phyloP scores from a whole-genome alignment of 176 grass and related monocot genomes.

The Carex littledalei region DNA sequence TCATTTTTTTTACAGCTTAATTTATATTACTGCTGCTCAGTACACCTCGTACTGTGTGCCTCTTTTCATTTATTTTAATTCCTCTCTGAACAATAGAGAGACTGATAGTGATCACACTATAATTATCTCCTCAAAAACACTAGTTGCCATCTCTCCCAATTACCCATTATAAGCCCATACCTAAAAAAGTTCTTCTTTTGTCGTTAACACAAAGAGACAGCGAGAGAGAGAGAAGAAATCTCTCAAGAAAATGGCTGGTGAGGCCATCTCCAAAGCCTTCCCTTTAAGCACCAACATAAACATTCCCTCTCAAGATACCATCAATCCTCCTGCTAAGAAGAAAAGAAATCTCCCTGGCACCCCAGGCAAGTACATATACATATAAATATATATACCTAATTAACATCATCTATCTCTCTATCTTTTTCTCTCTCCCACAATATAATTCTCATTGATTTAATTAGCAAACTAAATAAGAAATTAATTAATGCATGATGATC shows the following conservation, averaged over 20 bases:
- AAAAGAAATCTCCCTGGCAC: constrained; percentile 96
- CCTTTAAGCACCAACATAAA: constrained; percentile 32
- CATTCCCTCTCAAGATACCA: constrained; percentile 27
- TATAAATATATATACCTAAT: not conserved
- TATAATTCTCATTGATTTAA: not conserved
- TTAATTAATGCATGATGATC: not conserved
- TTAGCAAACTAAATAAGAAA: not conserved
- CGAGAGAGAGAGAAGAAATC: constrained; percentile 1
- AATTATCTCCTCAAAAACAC: constrained; percentile 39
- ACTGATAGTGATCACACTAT: constrained; percentile 18
- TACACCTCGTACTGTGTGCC: not conserved
- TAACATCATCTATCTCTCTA: not conserved
- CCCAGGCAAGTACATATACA: constrained; percentile 51
- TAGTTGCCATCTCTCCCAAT: constrained; percentile 30
- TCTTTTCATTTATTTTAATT: constrained; percentile 21
- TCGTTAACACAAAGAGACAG: constrained; percentile 29
- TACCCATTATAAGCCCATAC: constrained; percentile 28
- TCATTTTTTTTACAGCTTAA: constrained; percentile 11
- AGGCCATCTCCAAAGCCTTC: constrained; percentile 50
- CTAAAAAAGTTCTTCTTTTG: constrained; percentile 50
- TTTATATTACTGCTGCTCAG: not conserved
- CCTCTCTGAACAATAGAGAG: not conserved
- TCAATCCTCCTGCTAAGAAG: constrained; percentile 59
- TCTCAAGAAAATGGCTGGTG: constrained; percentile 36
- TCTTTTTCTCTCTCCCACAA: not conserved